Evolutionary conservation across 495 filamentous ascomycete genomes (phyloP).

Genomic region (Stereocaulon alpinum): DNA sequence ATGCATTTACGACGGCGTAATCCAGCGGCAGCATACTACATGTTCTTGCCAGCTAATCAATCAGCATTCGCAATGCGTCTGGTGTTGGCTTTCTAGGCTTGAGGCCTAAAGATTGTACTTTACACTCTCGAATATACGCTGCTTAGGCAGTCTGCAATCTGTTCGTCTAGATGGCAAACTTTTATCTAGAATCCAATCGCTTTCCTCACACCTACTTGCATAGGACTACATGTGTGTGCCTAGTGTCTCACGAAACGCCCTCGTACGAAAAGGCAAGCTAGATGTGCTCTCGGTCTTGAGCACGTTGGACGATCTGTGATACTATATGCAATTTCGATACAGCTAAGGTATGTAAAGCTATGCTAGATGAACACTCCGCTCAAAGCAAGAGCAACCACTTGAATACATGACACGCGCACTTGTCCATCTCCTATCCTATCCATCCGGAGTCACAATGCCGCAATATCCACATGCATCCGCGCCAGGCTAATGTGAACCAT

Average conservation of each 20-base stretch:
- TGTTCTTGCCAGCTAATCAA: not conserved
- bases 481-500: not conserved
- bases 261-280: too few relatives aligned
- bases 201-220: too few relatives aligned
- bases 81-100: not conserved
- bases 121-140: not conserved
- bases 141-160: not conserved
- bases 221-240: too few relatives aligned
- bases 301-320: not conserved
- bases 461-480: conserved; percentile 1
- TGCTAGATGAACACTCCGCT: not conserved
- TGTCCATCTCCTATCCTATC: not conserved
- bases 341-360: not conserved
- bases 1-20: conserved; percentile 7
- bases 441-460: not conserved
- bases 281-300: not conserved
- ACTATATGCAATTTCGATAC: not conserved
- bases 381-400: not conserved
- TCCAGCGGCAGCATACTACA: not conserved
- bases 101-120: not conserved
- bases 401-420: not conserved
- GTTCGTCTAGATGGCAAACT: not conserved
- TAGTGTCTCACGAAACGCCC: too few relatives aligned
- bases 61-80: not conserved
- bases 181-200: not conserved